Evolutionary conservation across 2,329 filamentous ascomycete species (phyloP), one percentile per base, ranked within the genome.

Genomic region (Trichophyton schoenleinii): DNA sequence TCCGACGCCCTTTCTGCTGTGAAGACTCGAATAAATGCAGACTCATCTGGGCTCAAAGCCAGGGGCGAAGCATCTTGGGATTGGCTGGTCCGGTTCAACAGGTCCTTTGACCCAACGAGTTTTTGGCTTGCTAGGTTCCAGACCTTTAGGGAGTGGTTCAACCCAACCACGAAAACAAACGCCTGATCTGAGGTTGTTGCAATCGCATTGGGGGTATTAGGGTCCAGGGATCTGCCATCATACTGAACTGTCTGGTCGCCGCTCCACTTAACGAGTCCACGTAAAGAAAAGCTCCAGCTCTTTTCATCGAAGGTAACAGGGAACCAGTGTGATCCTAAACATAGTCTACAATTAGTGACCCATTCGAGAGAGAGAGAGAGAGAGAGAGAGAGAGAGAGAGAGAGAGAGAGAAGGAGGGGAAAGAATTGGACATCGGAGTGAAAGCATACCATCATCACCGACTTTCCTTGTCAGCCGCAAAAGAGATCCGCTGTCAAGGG

Each of bases 101-200:
- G 79, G 72, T 99, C 92, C 66, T 84, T 85, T 4, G 87, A 86
- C 61, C 85, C 84, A 3, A 89, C 83, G 60, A 95, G 82, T 70
- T 86, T 88, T 55, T 91, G 91, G 44, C 83, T 88, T n/a, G 83
- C 79, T 36, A 92, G 79, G 69, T 95, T 94, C 92, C 94, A 97
- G 44, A 94, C 85, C 68, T 91, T 86, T 70, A 99, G 77, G 9
- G 85, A 87, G 71, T 99, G 91, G 67, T 99, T 91, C 63, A 99
- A 78, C 65, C 88, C 94, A 57, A 96, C 84, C 0, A 91, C 91
- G 68, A 96, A 89, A 8, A 86, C 71, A 61, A 79, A 76, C 2
- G 73, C 75, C 60, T 77, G 74, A 61, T 79, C 76, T 7, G 76
- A 75, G 4, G 76, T 78, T 34, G 74, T 74, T 25, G 71, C 70